These are phyloP conservation scores for Hysterium pulicare DNA, from an alignment of 2,329 filamentous ascomycete genomes.

Conservation along the genomic window DNA sequence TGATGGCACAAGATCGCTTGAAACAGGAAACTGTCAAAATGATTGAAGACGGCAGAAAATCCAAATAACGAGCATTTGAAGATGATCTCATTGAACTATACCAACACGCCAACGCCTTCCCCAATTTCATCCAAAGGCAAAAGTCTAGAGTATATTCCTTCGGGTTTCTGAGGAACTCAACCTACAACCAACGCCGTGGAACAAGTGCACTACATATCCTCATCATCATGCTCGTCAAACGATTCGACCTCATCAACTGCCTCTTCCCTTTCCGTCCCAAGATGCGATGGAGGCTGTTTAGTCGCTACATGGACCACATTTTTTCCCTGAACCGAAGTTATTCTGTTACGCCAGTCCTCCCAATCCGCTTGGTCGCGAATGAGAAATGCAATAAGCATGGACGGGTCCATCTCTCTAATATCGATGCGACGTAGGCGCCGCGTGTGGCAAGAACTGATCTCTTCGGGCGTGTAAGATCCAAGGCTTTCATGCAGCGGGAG, in stretches of 20 bases:
- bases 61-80: no score
- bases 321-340: slow-evolving; percentile 70
- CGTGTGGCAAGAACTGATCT: slow-evolving; percentile 83
- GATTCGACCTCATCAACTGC: slow-evolving; percentile 89
- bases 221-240: slow-evolving; percentile 68
- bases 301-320: slow-evolving; percentile 81
- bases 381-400: slow-evolving; percentile 93
- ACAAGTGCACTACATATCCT: slow-evolving; percentile 9
- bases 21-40: no score
- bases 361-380: slow-evolving; percentile 82
- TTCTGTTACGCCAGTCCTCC: slow-evolving; percentile 72
- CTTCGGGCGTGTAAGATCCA: slow-evolving; percentile 63
- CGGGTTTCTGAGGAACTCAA: no score
- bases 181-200: no score
- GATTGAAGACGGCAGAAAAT: no score
- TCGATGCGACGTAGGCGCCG: slow-evolving; percentile 77
- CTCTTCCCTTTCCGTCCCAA: slow-evolving; percentile 57
- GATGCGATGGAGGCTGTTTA: slow-evolving; percentile 56
- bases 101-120: no score
- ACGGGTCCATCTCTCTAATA: slow-evolving; percentile 92
- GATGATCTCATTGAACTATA: no score
- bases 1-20: no score
- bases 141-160: no score
- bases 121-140: no score
- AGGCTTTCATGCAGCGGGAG: slow-evolving; percentile 62